phyloP scores from a whole-genome alignment of 768 basidiomycete genomes.

The Cyathus striatus region DNA sequence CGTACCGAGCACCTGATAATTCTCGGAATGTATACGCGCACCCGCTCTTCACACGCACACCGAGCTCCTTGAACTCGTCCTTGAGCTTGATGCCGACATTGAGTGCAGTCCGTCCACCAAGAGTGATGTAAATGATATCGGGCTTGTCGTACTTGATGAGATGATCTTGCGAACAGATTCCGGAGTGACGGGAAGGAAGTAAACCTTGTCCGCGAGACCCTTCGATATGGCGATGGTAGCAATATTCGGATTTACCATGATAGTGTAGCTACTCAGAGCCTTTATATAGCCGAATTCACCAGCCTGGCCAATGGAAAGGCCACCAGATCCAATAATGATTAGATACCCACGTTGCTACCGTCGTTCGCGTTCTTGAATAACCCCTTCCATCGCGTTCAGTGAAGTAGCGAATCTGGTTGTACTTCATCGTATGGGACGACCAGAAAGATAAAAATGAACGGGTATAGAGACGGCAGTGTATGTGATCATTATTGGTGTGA shows the following conservation, averaged over 20 bases:
- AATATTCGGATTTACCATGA: constrained; percentile 98
- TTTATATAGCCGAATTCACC: constrained; percentile 99
- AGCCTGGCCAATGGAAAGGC: constrained; percentile 96
- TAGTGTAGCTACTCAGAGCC: constrained; percentile 98
- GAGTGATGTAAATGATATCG: constrained; percentile 97
- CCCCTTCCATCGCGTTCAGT: constrained; percentile 78
- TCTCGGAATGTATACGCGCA: no score
- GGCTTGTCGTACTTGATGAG: constrained; percentile 99
- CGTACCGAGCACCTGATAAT: constrained; percentile 94
- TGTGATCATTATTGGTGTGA: constrained; percentile 86
- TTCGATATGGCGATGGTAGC: constrained; percentile 98
- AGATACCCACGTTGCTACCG: constrained; percentile 85
- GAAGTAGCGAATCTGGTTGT: constrained; percentile 98
- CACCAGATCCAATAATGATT: constrained; percentile 94
- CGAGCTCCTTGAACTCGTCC: constrained; percentile 88
- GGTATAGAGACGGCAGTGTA: constrained; percentile 81
- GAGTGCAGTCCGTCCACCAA: constrained; percentile 96
- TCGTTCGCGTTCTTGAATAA: constrained; percentile 71
- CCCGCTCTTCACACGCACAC: no score
- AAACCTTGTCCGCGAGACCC: constrained; percentile 98
- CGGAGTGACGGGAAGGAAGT: constrained; percentile 97
- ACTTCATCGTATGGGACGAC: constrained; percentile 89
- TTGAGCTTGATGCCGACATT: constrained; percentile 97
- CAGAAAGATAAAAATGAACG: constrained; percentile 65
- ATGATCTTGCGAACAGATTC: constrained; percentile 97